These are phyloP conservation scores for Pleurotus cornucopiae DNA, from an alignment of 768 basidiomycete genomes.

Conservation along the genomic window DNA sequence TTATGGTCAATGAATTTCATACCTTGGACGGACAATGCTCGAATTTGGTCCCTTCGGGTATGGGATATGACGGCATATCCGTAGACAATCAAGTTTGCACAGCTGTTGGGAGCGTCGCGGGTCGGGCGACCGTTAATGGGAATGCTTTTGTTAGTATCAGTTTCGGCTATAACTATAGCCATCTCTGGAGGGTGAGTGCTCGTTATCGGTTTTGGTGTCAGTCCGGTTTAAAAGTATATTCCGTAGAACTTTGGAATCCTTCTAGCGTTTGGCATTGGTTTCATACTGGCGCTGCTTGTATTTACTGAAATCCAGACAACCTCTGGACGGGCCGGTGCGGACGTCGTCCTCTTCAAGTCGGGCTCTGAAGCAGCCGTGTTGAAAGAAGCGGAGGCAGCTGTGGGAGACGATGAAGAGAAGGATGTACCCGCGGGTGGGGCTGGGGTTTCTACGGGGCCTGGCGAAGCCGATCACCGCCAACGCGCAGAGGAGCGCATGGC, in stretches of 20 bases:
- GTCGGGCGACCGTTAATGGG: constrained; percentile 57
- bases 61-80: constrained; percentile 54
- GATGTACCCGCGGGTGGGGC: not conserved
- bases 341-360: constrained; percentile 63
- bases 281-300: constrained; percentile 50
- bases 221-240: too few relatives aligned
- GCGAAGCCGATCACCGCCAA: constrained; percentile 2
- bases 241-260: constrained; percentile 73
- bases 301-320: constrained; percentile 53
- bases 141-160: constrained; percentile 36
- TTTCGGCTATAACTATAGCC: constrained; percentile 39
- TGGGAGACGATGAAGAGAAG: constrained; percentile 10
- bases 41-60: constrained; percentile 54
- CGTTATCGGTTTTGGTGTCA: too few relatives aligned
- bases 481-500: constrained; percentile 21
- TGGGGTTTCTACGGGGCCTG: too few relatives aligned
- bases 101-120: constrained; percentile 58
- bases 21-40: constrained; percentile 59
- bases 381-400: constrained; percentile 1
- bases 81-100: constrained; percentile 74
- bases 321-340: constrained; percentile 24
- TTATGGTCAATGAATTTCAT: constrained; percentile 81
- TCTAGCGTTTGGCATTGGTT: constrained; percentile 58
- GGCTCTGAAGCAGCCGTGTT: constrained; percentile 24
- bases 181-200: constrained; percentile 38